These are phyloP conservation scores for Aspergillus costaricaensis DNA, from an alignment of 2,329 filamentous ascomycete species.

Conservation along the genomic window DNA sequence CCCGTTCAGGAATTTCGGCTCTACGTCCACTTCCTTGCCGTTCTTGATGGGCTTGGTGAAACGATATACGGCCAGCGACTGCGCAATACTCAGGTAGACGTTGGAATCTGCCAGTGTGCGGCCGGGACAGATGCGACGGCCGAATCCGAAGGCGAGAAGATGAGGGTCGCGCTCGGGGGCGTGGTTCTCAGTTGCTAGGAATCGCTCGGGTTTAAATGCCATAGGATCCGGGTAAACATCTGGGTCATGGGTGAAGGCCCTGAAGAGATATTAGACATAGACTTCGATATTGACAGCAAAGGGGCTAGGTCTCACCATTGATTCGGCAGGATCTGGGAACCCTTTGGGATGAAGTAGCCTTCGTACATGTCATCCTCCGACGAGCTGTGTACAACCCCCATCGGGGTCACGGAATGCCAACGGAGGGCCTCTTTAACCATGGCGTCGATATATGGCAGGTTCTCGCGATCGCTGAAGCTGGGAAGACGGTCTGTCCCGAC, in stretches of 20 bases:
- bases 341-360: slow-evolving; percentile 29
- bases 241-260: slow-evolving; percentile 7
- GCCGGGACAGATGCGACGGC: slow-evolving; percentile 16
- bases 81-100: slow-evolving; percentile 8
- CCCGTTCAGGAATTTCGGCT: slow-evolving; percentile 3
- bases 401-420: slow-evolving; percentile 33
- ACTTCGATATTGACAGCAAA: neutral
- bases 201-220: slow-evolving; percentile 7
- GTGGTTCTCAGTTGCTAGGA: slow-evolving; percentile 5
- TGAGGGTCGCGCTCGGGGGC: slow-evolving; percentile 13
- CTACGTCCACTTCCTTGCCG: slow-evolving; percentile 3
- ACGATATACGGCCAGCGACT: slow-evolving; percentile 7
- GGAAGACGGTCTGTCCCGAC: slow-evolving; percentile 9
- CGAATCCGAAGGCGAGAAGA: slow-evolving; percentile 12
- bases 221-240: neutral
- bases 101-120: slow-evolving; percentile 13
- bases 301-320: neutral
- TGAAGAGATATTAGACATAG: neutral
- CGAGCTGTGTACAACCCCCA: slow-evolving; percentile 29
- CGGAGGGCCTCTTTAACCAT: slow-evolving; percentile 37
- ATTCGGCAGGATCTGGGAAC: slow-evolving; percentile 3
- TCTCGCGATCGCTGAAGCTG: slow-evolving; percentile 1
- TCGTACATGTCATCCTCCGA: slow-evolving; percentile 28
- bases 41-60: slow-evolving; percentile 4
- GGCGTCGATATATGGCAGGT: slow-evolving; percentile 33